Evolutionary conservation across 257 asterid genomes (phyloP).

Genomic region (Solanum etuberosum): DNA sequence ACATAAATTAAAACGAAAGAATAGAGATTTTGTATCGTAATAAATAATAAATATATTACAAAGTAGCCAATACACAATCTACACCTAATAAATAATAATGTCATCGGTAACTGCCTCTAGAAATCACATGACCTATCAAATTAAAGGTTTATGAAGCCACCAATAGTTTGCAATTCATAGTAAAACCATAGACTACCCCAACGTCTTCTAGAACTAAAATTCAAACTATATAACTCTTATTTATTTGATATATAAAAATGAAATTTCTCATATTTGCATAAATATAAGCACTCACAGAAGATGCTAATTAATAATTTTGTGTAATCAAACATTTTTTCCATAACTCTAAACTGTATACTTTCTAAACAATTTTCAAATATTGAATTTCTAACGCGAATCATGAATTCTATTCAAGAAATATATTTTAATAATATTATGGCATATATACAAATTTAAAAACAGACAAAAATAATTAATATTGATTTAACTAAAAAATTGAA

Average conservation of each 20-base stretch:
- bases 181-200: not conserved
- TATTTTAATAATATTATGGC: too few species aligned
- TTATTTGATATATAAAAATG: too few species aligned
- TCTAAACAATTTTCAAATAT: not conserved
- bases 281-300: not conserved
- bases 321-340: not conserved
- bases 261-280: not conserved
- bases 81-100: too few species aligned
- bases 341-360: too few species aligned
- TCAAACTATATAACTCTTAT: not conserved
- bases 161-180: not conserved
- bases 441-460: too few species aligned
- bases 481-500: not conserved
- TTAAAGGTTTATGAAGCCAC: not conserved
- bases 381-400: not conserved
- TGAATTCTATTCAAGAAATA: not conserved
- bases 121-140: too few species aligned
- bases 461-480: too few species aligned
- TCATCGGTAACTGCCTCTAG: too few species aligned
- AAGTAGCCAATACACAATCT: fast-evolving
- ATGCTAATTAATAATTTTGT: not conserved
- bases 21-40: too few species aligned
- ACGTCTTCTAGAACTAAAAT: too few species aligned
- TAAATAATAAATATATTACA: not conserved
- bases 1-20: not conserved